phyloP scores from a whole-genome alignment of 1,284 basidiomycete genomes.

The Wallemia mellicola region DNA sequence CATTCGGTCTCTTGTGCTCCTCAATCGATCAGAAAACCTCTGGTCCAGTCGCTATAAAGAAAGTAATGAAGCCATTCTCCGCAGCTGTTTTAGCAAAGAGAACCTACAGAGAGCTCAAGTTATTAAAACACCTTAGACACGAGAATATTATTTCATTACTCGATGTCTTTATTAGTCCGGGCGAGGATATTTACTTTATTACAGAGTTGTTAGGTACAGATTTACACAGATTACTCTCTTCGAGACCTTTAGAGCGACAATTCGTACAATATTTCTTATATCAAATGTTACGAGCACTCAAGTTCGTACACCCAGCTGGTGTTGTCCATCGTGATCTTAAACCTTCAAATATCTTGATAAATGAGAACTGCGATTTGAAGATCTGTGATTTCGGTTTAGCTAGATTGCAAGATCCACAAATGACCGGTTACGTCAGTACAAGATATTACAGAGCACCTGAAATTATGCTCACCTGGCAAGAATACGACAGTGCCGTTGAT shows the following conservation, averaged over 20 bases:
- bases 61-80: constrained; percentile 95
- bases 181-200: constrained; percentile 92
- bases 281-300: constrained; percentile 36
- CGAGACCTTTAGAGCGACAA: constrained; percentile 89
- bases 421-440: constrained; percentile 76
- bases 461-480: constrained; percentile 71
- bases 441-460: constrained; percentile 89
- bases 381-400: constrained; percentile 82
- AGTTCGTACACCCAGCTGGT: constrained; percentile 18
- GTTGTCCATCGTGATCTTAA: constrained; percentile 37
- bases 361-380: constrained; percentile 84
- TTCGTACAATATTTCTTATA: constrained; percentile 99
- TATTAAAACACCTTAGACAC: constrained; percentile 94
- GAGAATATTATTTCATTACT: constrained; percentile 98
- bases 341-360: constrained; percentile 66
- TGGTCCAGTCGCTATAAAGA: constrained; percentile 87
- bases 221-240: constrained; percentile 83
- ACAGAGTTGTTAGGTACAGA: constrained; percentile 95
- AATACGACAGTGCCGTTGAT: constrained; percentile 24
- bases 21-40: constrained; percentile 91
- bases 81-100: constrained; percentile 89
- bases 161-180: constrained; percentile 95
- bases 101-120: constrained; percentile 91
- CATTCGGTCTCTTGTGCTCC: constrained; percentile 86
- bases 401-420: constrained; percentile 46